phyloP scores from a whole-genome alignment of 2,329 filamentous ascomycete species.

The Fusarium fujikuroi region DNA sequence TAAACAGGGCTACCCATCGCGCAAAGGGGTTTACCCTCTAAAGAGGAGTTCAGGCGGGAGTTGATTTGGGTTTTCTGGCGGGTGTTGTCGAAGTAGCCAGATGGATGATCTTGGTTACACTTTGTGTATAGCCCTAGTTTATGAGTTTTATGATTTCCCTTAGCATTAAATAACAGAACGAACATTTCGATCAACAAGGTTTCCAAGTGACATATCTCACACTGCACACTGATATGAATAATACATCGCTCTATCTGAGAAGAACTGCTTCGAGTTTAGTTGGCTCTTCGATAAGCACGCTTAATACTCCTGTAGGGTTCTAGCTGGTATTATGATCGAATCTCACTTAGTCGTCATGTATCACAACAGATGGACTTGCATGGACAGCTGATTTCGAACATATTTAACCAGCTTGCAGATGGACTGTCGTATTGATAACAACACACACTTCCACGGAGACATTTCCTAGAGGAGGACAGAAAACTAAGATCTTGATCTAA shows the following conservation, averaged over 20 bases:
- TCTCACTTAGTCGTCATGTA: background rate
- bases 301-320: background rate
- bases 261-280: too few species aligned
- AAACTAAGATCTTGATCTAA: too few species aligned
- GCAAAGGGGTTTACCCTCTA: conserved; percentile 36
- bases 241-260: background rate
- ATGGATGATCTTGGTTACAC: conserved; percentile 36
- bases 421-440: background rate
- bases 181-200: conserved; percentile 28
- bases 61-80: conserved; percentile 41
- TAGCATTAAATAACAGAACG: conserved; percentile 41
- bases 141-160: conserved; percentile 44
- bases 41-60: conserved; percentile 45
- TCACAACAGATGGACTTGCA: background rate
- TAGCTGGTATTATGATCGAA: background rate
- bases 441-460: background rate
- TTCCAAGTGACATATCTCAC: background rate
- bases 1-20: conserved; percentile 33
- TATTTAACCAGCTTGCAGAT: background rate
- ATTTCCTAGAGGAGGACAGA: too few species aligned
- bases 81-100: conserved; percentile 41
- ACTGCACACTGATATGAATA: too few species aligned
- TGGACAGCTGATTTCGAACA: background rate
- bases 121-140: conserved; percentile 39
- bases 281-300: background rate